Evolutionary conservation across 257 asterid species (phyloP).

Genomic region (Fraxinus americana): DNA sequence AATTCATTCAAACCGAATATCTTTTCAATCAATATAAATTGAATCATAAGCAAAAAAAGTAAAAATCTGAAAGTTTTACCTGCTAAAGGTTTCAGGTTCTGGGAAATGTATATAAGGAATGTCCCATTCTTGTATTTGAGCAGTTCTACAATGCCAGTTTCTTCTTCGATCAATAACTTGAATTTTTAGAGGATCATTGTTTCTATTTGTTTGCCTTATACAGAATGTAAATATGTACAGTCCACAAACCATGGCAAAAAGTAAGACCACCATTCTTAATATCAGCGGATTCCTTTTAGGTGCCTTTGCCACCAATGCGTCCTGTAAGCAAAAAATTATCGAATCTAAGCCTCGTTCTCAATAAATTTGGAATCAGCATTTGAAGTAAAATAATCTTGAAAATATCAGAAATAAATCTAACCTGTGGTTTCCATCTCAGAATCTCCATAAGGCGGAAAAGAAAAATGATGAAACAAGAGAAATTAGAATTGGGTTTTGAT

Average conservation of each 20-base stretch:
- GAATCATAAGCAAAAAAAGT: background rate
- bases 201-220: conserved; percentile 42
- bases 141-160: conserved; percentile 35
- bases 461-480: conserved; percentile 5
- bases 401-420: conserved; percentile 12
- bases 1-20: background rate
- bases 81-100: conserved; percentile 57
- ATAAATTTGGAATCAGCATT: background rate
- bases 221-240: conserved; percentile 52
- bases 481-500: background rate
- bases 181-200: conserved; percentile 30
- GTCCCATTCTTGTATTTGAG: conserved; percentile 36
- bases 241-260: conserved; percentile 55
- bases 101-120: conserved; percentile 67
- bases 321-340: conserved; percentile 38
- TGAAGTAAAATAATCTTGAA: background rate
- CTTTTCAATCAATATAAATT: background rate
- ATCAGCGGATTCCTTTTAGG: conserved; percentile 57
- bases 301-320: conserved; percentile 35
- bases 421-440: conserved; percentile 49
- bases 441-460: conserved; percentile 43
- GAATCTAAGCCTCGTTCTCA: background rate
- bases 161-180: conserved; percentile 32
- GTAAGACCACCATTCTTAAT: conserved; percentile 46
- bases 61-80: conserved; percentile 35